Conservation (phyloP, 805 yeast species). For the Starmerella cellae region DNA sequence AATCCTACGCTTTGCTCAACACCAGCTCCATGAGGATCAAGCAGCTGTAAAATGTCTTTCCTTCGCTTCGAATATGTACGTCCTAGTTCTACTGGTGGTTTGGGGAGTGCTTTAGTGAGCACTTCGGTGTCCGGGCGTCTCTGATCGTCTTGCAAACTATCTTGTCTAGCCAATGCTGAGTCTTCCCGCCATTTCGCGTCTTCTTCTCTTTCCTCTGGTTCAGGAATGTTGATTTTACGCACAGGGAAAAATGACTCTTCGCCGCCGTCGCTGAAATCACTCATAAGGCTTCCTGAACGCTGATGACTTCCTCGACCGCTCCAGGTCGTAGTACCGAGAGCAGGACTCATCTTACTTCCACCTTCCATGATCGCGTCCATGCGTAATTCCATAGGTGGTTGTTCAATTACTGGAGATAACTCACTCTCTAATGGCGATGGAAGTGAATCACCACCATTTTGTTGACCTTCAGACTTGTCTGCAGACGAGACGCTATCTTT, state of each 20-base stretch:
- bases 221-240: neutral
- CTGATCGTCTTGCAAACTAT: constrained; percentile 26
- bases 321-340: neutral
- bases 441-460: neutral
- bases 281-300: constrained; percentile 13
- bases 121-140: constrained; percentile 22
- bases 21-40: constrained; percentile 17
- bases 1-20: constrained; percentile 2
- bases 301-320: constrained; percentile 8
- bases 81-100: constrained; percentile 14
- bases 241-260: constrained; percentile 6
- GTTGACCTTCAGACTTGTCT: neutral
- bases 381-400: constrained; percentile 17
- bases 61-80: constrained; percentile 22
- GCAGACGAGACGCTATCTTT: neutral
- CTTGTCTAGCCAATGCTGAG: constrained; percentile 22
- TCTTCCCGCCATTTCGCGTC: constrained; percentile 11
- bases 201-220: constrained; percentile 5
- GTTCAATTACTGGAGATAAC: constrained; percentile 9
- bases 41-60: constrained; percentile 13
- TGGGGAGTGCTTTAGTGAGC: constrained; percentile 5
- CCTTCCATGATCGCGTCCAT: constrained; percentile 18
- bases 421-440: constrained; percentile 9
- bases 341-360: constrained; percentile 16
- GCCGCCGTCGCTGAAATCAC: constrained; percentile 13